phyloP scores from a whole-genome alignment of 2,329 filamentous ascomycete genomes.

The Knufia petricola region DNA sequence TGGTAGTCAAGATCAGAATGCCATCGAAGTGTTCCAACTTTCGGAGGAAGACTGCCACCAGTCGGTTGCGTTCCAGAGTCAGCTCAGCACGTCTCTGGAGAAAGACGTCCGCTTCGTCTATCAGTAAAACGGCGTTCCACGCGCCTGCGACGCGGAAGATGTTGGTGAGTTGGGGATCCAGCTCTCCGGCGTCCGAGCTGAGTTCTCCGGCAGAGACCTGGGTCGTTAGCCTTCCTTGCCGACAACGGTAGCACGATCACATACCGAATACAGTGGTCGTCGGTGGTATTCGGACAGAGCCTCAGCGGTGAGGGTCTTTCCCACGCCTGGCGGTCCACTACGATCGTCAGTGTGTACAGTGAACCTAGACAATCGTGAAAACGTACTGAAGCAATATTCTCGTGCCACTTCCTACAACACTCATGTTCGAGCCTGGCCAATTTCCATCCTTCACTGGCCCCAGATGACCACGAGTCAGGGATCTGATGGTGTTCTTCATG shows the following conservation, averaged over 20 bases:
- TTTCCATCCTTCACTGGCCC: constrained; percentile 6
- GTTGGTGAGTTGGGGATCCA: too few species aligned
- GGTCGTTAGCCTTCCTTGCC: too few species aligned
- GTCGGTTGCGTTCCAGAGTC: constrained; percentile 19
- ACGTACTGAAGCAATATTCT: constrained; percentile 3
- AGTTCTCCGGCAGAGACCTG: too few species aligned
- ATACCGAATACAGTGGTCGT: too few species aligned
- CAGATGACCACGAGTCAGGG: constrained; percentile 14
- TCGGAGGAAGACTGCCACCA: constrained; percentile 22
- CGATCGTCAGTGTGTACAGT: not conserved
- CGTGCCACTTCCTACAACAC: constrained; percentile 4
- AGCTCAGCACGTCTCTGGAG: constrained; percentile 10
- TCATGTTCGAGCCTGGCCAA: constrained; percentile 4
- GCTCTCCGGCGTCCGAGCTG: too few species aligned
- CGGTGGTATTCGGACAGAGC: too few species aligned
- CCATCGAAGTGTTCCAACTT: constrained; percentile 22
- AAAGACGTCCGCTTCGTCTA: too few species aligned
- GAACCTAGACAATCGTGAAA: not conserved
- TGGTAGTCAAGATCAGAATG: constrained; percentile 22
- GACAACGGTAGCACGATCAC: too few species aligned
- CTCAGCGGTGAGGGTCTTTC: constrained; percentile 61
- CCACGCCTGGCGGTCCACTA: constrained; percentile 26
- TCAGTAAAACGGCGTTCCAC: too few species aligned
- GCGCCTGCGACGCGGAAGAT: too few species aligned
- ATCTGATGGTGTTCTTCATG: constrained; percentile 21